These are phyloP conservation scores for Phoma sp. DNA, from an alignment of 2,329 filamentous ascomycete species.

Conservation along the genomic window DNA sequence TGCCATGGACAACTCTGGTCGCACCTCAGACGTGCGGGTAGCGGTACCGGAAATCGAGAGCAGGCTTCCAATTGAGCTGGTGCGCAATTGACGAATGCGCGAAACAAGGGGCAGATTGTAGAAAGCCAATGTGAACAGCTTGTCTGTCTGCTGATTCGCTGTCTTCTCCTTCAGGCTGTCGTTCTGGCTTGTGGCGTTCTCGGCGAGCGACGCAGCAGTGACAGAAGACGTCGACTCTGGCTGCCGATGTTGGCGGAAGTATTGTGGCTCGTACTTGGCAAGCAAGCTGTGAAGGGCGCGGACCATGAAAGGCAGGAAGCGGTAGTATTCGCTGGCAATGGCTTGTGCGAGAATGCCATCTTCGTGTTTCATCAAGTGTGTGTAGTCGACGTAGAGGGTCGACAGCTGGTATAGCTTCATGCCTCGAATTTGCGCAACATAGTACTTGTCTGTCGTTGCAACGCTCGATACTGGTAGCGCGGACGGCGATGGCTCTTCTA, in stretches of 20 bases:
- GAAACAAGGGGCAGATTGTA: constrained; percentile 92
- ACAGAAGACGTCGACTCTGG: constrained; percentile 75
- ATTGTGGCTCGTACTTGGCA: constrained; percentile 89
- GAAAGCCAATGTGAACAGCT: constrained; percentile 90
- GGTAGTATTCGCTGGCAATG: constrained; percentile 90
- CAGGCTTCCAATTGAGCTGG: constrained; percentile 87
- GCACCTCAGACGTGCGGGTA: constrained; percentile 94
- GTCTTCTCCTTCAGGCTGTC: constrained; percentile 71
- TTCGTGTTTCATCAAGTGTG: constrained; percentile 77
- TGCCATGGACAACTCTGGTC: constrained; percentile 88
- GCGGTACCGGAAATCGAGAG: constrained; percentile 97
- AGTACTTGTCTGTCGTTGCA: constrained; percentile 79
- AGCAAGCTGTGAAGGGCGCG: constrained; percentile 91
- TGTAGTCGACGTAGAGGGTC: constrained; percentile 86
- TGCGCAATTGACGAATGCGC: constrained; percentile 82
- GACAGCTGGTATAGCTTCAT: constrained; percentile 77
- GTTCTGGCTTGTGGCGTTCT: constrained; percentile 63
- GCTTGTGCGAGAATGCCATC: constrained; percentile 84
- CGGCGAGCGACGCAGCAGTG: constrained; percentile 67
- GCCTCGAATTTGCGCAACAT: constrained; percentile 81
- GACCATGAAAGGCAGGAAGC: constrained; percentile 90
- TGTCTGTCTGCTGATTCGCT: constrained; percentile 93
- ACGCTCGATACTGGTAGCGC: constrained; percentile 71
- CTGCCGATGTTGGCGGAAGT: constrained; percentile 91
- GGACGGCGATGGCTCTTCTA: constrained; percentile 70